Percentiles rank a stretch among this genome's conserved stretches.
Conservation (phyloP, 1,284 basidiomycete genomes). For the Clitocybe nebularis region DNA sequence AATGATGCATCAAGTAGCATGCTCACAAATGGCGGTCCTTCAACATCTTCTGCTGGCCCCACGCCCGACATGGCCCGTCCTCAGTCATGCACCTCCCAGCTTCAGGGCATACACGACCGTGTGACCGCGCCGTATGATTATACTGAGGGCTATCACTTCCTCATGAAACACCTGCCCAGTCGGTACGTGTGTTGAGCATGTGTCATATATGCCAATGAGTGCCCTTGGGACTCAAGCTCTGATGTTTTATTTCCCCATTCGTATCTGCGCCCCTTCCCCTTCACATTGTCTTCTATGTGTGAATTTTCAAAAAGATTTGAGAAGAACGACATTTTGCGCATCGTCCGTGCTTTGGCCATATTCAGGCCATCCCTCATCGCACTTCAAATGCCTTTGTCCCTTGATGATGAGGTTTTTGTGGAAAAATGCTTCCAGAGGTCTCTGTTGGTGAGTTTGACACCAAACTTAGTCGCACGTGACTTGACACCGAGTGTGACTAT, state of each 20-base stretch:
- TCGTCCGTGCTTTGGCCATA: slow-evolving; percentile 91
- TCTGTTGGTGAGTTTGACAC: slow-evolving; percentile 59
- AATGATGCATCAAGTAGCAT: slow-evolving; percentile 1
- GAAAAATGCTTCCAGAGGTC: slow-evolving; percentile 95
- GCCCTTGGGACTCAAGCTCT: slow-evolving; percentile 40
- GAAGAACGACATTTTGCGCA: slow-evolving; percentile 91
- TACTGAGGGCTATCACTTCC: slow-evolving; percentile 89
- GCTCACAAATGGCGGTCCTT: neutral
- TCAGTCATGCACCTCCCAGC: slow-evolving; percentile 33
- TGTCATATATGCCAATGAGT: slow-evolving; percentile 30
- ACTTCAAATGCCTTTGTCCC: slow-evolving; percentile 90
- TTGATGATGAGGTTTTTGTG: slow-evolving; percentile 93
- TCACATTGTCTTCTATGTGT: slow-evolving; percentile 13
- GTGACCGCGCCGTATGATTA: slow-evolving; percentile 87
- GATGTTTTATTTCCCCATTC: slow-evolving; percentile 27
- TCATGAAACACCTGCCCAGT: slow-evolving; percentile 87
- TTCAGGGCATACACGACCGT: slow-evolving; percentile 67
- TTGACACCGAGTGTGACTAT: slow-evolving; percentile 7
- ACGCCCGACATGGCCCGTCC: slow-evolving; percentile 25
- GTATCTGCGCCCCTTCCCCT: slow-evolving; percentile 8
- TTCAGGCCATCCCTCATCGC: slow-evolving; percentile 95
- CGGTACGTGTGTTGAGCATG: slow-evolving; percentile 55
- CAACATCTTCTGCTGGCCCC: slow-evolving; percentile 22
- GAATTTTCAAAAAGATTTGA: slow-evolving; percentile 78
- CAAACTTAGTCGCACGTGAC: slow-evolving; percentile 7